Conservation (phyloP, 2,329 filamentous ascomycete species). For the Bipolaris sorokiniana region DNA sequence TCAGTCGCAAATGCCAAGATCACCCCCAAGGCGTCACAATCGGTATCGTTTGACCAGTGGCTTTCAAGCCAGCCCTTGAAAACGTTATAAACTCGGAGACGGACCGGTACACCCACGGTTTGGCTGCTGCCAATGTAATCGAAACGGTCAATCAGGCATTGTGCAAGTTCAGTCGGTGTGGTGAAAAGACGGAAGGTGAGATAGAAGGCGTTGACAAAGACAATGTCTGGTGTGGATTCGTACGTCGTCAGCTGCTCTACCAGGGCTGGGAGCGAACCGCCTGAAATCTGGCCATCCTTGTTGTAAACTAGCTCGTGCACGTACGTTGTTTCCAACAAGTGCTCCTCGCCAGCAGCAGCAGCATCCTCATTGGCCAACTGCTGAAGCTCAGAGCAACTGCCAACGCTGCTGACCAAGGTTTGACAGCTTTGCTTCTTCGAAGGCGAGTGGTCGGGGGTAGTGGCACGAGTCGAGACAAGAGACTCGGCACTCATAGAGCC, state of each 20-base stretch:
- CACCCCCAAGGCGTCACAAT: slow-evolving; percentile 74
- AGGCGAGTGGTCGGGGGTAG: slow-evolving; percentile 74
- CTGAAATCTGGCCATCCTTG: slow-evolving; percentile 93
- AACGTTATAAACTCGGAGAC: slow-evolving; percentile 90
- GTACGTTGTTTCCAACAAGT: slow-evolving; percentile 88
- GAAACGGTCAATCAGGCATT: slow-evolving; percentile 86
- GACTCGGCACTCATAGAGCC: slow-evolving; percentile 83
- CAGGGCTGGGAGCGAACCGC: slow-evolving; percentile 85
- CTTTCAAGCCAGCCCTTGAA: slow-evolving; percentile 98
- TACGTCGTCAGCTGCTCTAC: slow-evolving; percentile 95
- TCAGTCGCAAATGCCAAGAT: slow-evolving; percentile 82
- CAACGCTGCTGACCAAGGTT: slow-evolving; percentile 64
- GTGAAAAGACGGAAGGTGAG: slow-evolving; percentile 95
- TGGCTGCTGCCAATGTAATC: slow-evolving; percentile 85
- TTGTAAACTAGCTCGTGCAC: slow-evolving; percentile 91
- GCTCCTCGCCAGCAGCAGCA: slow-evolving; percentile 81
- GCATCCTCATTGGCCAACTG: slow-evolving; percentile 73
- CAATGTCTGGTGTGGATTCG: slow-evolving; percentile 87
- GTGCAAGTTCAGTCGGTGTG: slow-evolving; percentile 76
- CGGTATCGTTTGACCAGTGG: slow-evolving; percentile 86
- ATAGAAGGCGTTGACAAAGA: slow-evolving; percentile 94
- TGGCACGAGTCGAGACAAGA: slow-evolving; percentile 83
- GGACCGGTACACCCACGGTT: slow-evolving; percentile 77
- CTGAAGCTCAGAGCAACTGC: slow-evolving; percentile 69
- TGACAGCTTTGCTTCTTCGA: slow-evolving; percentile 63